Evolutionary conservation across 2,329 filamentous ascomycete species (phyloP).

Genomic region (Phialocephala sp.): DNA sequence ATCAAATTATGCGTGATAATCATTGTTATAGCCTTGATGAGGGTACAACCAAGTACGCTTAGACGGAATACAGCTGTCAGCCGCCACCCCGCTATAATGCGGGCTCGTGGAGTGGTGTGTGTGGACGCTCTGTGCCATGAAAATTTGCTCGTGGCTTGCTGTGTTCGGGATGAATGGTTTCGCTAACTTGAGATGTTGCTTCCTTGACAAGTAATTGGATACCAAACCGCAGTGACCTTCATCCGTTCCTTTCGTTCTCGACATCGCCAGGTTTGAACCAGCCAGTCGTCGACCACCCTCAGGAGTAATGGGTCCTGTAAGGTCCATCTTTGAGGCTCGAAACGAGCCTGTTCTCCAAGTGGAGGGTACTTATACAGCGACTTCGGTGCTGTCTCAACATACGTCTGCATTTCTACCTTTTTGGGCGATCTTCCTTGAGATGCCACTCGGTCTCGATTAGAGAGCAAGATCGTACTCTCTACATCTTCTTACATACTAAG

Average conservation of each 20-base stretch:
- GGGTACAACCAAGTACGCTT: neutral
- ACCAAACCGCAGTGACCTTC: neutral
- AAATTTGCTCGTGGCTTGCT: conserved; percentile 5
- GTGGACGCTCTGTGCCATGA: neutral
- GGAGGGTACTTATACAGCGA: conserved; percentile 4
- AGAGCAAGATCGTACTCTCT: neutral
- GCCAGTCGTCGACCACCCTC: conserved; percentile 6
- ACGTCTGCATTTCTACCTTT: neutral
- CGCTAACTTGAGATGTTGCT: neutral
- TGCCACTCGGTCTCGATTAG: neutral
- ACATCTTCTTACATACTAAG: neutral
- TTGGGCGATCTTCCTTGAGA: neutral
- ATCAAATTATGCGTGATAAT: neutral
- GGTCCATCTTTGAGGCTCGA: conserved; percentile 9
- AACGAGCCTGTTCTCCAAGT: conserved; percentile 8
- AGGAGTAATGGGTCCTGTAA: neutral
- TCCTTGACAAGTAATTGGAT: neutral
- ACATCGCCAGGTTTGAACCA: neutral
- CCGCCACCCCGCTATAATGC: conserved; percentile 1
- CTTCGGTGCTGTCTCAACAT: neutral
- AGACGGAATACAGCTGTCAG: neutral
- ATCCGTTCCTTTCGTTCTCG: neutral
- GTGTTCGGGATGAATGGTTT: neutral
- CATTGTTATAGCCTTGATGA: neutral
- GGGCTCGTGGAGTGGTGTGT: conserved; percentile 10